phyloP scores from a whole-genome alignment of 306 rosid genomes.

The Senna tora region DNA sequence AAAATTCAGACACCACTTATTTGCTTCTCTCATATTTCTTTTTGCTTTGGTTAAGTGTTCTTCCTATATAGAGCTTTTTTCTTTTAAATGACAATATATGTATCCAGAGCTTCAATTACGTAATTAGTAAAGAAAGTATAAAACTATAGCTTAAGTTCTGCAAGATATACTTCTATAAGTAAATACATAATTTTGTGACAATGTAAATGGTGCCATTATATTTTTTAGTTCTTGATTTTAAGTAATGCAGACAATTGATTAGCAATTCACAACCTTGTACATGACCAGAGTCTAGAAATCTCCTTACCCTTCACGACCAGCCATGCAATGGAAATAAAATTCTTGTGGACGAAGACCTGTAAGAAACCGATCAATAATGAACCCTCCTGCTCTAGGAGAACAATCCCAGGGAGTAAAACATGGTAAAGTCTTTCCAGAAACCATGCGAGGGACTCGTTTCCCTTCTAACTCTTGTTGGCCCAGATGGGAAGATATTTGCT shows the following conservation, averaged over 20 bases:
- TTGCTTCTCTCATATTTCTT: slow-evolving; percentile 8
- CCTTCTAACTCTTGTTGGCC: slow-evolving; percentile 98
- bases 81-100: no score
- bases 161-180: background rate
- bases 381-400: slow-evolving; percentile 92
- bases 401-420: slow-evolving; percentile 98
- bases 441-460: slow-evolving; percentile 96
- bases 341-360: slow-evolving; percentile 95
- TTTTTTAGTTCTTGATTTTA: slow-evolving; percentile 7
- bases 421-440: slow-evolving; percentile 94
- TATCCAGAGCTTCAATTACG: background rate
- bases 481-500: slow-evolving; percentile 92
- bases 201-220: slow-evolving; percentile 14
- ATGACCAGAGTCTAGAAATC: slow-evolving; percentile 22
- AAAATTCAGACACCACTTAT: slow-evolving; percentile 5
- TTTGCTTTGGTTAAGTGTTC: background rate
- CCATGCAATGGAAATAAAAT: slow-evolving; percentile 98
- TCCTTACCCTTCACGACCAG: slow-evolving; percentile 96
- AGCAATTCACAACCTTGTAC: background rate
- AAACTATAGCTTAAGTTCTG: background rate
- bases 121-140: background rate
- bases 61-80: no score
- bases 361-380: slow-evolving; percentile 93
- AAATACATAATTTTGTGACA: background rate
- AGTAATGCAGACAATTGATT: background rate